phyloP scores from a whole-genome alignment of 352 stramenopile species.

The Phytopythium litorale region DNA sequence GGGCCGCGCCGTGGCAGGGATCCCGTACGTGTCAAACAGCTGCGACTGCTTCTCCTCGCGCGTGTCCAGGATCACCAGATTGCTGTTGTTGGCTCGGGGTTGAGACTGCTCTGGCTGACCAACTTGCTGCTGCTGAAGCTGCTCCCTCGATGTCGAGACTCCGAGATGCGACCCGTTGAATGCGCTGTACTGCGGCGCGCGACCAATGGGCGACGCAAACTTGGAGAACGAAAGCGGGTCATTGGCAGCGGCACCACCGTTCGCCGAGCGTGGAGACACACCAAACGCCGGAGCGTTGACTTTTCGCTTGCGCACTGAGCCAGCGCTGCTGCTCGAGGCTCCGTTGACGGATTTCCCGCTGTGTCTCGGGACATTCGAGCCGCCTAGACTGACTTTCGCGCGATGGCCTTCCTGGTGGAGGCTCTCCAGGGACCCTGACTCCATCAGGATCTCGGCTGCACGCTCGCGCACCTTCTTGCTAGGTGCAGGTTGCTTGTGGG shows the following conservation, averaged over 20 bases:
- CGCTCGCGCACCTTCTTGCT: slow-evolving; percentile 36
- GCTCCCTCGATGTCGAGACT: background rate
- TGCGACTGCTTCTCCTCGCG: slow-evolving; percentile 48
- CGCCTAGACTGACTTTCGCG: slow-evolving; percentile 6
- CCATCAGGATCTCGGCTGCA: slow-evolving; percentile 37
- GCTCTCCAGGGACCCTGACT: slow-evolving; percentile 29
- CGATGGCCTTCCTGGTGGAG: slow-evolving; percentile 20
- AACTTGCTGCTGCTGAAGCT: background rate
- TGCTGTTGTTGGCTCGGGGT: slow-evolving; percentile 23
- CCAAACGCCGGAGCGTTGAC: slow-evolving; percentile 12
- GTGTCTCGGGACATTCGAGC: background rate
- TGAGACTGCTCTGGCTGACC: background rate
- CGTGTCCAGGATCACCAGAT: slow-evolving; percentile 44
- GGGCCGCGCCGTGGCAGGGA: slow-evolving; percentile 16
- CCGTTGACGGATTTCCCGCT: slow-evolving; percentile 8
- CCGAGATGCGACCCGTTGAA: slow-evolving; percentile 27
- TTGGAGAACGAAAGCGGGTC: slow-evolving; percentile 41
- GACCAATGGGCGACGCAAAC: slow-evolving; percentile 39
- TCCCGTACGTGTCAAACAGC: slow-evolving; percentile 66
- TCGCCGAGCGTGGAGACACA: background rate
- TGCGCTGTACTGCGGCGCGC: slow-evolving; percentile 33
- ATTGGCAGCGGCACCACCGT: slow-evolving; percentile 2
- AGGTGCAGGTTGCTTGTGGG: slow-evolving; percentile 11
- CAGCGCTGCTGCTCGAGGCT: slow-evolving; percentile 8
- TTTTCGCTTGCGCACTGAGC: slow-evolving; percentile 23